phyloP scores from a whole-genome alignment of 1,284 basidiomycete species.

The Moesziomyces aphidis region DNA sequence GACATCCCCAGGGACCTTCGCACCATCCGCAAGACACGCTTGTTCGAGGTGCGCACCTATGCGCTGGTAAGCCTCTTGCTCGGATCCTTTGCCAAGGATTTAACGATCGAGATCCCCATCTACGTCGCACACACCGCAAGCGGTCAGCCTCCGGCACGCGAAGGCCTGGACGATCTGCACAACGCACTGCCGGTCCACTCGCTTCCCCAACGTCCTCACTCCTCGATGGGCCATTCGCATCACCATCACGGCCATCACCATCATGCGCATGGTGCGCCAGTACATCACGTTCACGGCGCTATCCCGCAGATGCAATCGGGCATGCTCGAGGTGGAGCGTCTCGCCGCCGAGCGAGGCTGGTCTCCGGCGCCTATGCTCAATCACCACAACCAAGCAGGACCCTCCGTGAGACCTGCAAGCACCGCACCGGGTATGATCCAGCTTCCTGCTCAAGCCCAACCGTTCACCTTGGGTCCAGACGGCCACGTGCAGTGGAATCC shows the following conservation, averaged over 20 bases:
- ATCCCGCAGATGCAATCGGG: slow-evolving; percentile 26
- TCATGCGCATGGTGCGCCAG: slow-evolving; percentile 11
- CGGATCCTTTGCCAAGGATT: slow-evolving; percentile 61
- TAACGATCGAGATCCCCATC: slow-evolving; percentile 58
- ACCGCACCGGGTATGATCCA: slow-evolving; percentile 49
- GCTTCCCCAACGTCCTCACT: slow-evolving; percentile 34
- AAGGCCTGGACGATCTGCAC: slow-evolving; percentile 11
- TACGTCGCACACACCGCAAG: slow-evolving; percentile 57
- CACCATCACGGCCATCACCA: slow-evolving; percentile 8
- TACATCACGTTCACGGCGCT: slow-evolving; percentile 10
- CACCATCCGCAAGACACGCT: slow-evolving; percentile 58
- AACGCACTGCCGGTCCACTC: slow-evolving; percentile 10
- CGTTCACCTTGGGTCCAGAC: slow-evolving; percentile 24
- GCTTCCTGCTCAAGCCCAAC: slow-evolving; percentile 36
- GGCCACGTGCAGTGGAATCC: slow-evolving; percentile 44
- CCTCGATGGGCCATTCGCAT: slow-evolving; percentile 34
- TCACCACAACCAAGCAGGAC: slow-evolving; percentile 6
- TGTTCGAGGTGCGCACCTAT: slow-evolving; percentile 56
- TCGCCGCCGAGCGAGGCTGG: slow-evolving; percentile 57
- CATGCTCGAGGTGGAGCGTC: slow-evolving; percentile 43
- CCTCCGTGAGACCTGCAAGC: slow-evolving; percentile 35
- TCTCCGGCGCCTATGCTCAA: slow-evolving; percentile 50
- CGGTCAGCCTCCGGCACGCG: slow-evolving; percentile 28
- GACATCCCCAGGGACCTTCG: slow-evolving; percentile 55
- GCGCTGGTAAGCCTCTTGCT: slow-evolving; percentile 53